phyloP scores from a whole-genome alignment of 345 rosid species.

The Laguncularia racemosa region DNA sequence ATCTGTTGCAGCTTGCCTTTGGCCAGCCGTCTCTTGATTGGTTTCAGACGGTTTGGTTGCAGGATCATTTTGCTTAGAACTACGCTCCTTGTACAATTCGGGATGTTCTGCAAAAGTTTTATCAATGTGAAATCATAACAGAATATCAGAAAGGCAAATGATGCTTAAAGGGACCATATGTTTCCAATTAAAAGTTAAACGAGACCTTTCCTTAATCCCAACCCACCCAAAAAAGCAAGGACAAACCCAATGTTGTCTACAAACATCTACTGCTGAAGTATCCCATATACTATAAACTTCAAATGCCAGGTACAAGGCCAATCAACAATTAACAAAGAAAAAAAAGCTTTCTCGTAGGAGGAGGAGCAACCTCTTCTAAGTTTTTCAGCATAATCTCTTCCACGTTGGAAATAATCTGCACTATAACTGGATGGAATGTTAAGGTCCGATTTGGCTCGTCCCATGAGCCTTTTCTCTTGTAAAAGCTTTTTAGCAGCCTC shows the following conservation, averaged over 20 bases:
- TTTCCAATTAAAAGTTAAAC: background rate
- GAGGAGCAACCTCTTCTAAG: slow-evolving; percentile 71
- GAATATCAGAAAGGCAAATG: background rate
- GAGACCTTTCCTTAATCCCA: too few relatives aligned
- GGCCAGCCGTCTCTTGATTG: slow-evolving; percentile 45
- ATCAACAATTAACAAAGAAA: background rate
- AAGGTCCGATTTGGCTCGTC: slow-evolving; percentile 58
- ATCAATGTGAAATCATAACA: background rate
- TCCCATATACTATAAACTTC: too few relatives aligned
- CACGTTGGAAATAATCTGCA: slow-evolving; percentile 94
- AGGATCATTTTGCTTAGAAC: slow-evolving; percentile 37
- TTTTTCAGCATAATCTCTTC: slow-evolving; percentile 87
- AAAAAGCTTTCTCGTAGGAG: background rate
- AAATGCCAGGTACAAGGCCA: too few relatives aligned
- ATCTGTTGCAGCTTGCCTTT: slow-evolving; percentile 96
- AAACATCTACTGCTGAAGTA: too few relatives aligned
- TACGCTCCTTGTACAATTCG: slow-evolving; percentile 77
- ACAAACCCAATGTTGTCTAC: too few relatives aligned
- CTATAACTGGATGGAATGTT: slow-evolving; percentile 91
- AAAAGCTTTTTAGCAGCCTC: slow-evolving; percentile 98
- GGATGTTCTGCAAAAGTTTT: slow-evolving; percentile 66
- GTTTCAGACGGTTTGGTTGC: slow-evolving; percentile 45
- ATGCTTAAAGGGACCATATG: too few relatives aligned
- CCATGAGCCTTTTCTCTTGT: slow-evolving; percentile 84
- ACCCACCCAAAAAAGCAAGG: too few relatives aligned